Conservation (phyloP, 805 yeast genomes). For the Candida insectalens region DNA sequence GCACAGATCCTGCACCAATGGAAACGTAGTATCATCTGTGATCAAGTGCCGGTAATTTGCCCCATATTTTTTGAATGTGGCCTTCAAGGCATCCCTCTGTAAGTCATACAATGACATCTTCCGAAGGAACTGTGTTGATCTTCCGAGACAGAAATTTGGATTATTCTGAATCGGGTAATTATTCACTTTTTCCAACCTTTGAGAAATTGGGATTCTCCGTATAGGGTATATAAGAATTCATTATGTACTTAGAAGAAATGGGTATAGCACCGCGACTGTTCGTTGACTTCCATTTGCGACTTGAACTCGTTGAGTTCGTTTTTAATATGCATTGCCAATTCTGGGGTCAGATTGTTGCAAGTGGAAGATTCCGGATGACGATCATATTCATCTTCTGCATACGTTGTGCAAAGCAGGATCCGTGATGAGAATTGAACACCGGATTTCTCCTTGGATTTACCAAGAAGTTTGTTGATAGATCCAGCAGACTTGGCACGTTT, state of each 20-base stretch:
- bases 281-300: slow-evolving; percentile 76
- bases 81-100: slow-evolving; percentile 15
- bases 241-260: slow-evolving; percentile 65
- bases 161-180: too few relatives aligned
- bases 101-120: slow-evolving; percentile 18
- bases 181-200: too few relatives aligned
- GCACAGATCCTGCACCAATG: slow-evolving; percentile 16
- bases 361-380: slow-evolving; percentile 90
- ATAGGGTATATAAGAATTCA: too few relatives aligned
- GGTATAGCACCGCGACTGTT: slow-evolving; percentile 67
- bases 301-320: slow-evolving; percentile 77
- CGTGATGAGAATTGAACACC: slow-evolving; percentile 60
- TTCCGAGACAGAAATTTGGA: too few relatives aligned
- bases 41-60: slow-evolving; percentile 22
- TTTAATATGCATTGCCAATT: slow-evolving; percentile 74
- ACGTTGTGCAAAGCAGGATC: slow-evolving; percentile 79
- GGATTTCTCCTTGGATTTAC: slow-evolving; percentile 6
- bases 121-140: neutral
- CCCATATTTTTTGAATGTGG: slow-evolving; percentile 7
- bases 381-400: slow-evolving; percentile 76
- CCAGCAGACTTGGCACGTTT: slow-evolving; percentile 12
- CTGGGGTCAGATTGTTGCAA: slow-evolving; percentile 84
- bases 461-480: slow-evolving; percentile 10
- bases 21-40: slow-evolving; percentile 19
- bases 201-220: too few relatives aligned